phyloP scores from a whole-genome alignment of 2,329 filamentous ascomycete species.

The Trichophyton verrucosum region DNA sequence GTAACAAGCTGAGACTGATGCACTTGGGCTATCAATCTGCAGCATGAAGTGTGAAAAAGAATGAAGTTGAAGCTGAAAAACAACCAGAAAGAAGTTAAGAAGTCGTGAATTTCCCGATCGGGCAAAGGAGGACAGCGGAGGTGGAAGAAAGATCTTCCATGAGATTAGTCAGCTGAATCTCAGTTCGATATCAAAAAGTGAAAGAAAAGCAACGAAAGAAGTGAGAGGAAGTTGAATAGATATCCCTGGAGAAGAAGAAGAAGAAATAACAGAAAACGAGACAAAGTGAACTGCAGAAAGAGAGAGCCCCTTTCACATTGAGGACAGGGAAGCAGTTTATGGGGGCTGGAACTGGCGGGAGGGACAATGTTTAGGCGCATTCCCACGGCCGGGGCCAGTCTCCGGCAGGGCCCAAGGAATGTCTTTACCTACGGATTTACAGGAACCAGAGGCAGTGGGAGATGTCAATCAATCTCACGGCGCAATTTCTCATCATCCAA shows the following conservation, averaged over 20 bases:
- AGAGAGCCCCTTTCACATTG: neutral
- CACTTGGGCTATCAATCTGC: no score
- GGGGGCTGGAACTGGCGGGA: neutral
- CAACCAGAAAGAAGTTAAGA: neutral
- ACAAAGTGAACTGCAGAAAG: neutral
- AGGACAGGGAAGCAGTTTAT: neutral
- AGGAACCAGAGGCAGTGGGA: neutral
- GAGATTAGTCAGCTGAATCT: neutral
- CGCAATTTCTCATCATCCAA: constrained; percentile 29
- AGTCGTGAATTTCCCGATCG: neutral
- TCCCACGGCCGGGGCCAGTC: neutral
- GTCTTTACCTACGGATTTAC: neutral
- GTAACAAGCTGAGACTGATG: neutral
- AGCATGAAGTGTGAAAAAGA: no score
- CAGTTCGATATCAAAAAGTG: no score
- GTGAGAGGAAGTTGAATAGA: no score
- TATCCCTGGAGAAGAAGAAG: neutral
- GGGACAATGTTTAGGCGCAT: neutral
- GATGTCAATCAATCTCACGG: neutral
- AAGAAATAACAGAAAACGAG: neutral
- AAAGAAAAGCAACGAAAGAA: neutral
- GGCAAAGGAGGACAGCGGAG: neutral
- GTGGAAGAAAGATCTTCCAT: neutral
- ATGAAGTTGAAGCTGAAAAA: neutral
- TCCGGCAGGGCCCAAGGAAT: neutral